Evolutionary conservation across 1,284 basidiomycete genomes (phyloP).

Genomic region (Cryptococcus deneoformans): DNA sequence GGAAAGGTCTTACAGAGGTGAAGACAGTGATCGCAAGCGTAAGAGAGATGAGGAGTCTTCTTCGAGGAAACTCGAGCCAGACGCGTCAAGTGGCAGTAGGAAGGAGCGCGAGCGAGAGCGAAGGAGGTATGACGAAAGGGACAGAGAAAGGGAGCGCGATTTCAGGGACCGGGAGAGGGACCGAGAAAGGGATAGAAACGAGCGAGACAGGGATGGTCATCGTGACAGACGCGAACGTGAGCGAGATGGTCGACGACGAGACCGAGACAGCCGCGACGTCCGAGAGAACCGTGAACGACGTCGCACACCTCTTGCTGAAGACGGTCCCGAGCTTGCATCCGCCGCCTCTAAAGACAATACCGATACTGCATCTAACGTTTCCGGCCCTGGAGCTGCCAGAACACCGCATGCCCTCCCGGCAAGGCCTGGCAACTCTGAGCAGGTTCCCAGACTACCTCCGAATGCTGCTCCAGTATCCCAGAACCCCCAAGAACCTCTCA

Average conservation of each 20-base stretch:
- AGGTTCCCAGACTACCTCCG: background rate
- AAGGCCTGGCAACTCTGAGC: background rate
- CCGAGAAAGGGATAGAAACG: constrained; percentile 32
- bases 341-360: background rate
- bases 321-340: background rate
- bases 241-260: background rate
- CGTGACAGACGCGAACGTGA: constrained; percentile 13
- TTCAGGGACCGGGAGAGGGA: constrained; percentile 26
- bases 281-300: background rate
- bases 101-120: constrained; percentile 25
- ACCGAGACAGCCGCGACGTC: background rate
- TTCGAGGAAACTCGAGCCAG: constrained; percentile 6
- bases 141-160: constrained; percentile 31
- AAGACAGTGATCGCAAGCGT: constrained; percentile 48
- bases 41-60: constrained; percentile 51
- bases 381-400: background rate
- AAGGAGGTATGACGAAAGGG: constrained; percentile 29
- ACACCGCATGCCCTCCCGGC: background rate
- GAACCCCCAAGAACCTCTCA: background rate
- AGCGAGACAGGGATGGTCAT: constrained; percentile 24
- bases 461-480: background rate
- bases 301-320: background rate
- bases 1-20: constrained; percentile 7
- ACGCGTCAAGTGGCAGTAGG: background rate
- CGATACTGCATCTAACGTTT: background rate